These are phyloP conservation scores for Ascochyta viciae-villosae DNA, from an alignment of 2,329 filamentous ascomycete genomes.

Conservation along the genomic window DNA sequence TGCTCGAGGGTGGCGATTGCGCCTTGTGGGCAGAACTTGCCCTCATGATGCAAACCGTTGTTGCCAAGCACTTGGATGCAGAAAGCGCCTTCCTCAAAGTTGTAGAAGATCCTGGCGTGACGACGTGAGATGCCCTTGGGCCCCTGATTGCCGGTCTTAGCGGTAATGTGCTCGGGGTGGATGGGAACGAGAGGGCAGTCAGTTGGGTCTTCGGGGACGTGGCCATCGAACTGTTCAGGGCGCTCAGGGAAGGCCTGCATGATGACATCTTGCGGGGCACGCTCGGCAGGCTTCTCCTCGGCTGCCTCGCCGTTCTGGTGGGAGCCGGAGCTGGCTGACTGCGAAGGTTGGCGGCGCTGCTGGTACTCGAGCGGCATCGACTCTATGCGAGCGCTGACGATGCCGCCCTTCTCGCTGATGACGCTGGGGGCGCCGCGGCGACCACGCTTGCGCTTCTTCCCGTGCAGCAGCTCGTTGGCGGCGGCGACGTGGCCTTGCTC, in stretches of 20 bases:
- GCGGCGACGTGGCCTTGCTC: conserved; percentile 34
- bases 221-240: conserved; percentile 61
- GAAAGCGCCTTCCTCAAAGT: conserved; percentile 67
- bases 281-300: conserved; percentile 37
- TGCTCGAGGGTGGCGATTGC: conserved; percentile 61
- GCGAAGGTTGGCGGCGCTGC: conserved; percentile 50
- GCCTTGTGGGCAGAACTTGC: conserved; percentile 28
- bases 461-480: conserved; percentile 34
- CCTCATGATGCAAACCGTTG: conserved; percentile 67
- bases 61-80: conserved; percentile 68
- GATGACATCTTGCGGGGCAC: conserved; percentile 44
- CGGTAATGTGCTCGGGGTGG: conserved; percentile 63
- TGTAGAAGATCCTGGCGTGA: conserved; percentile 76
- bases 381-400: conserved; percentile 55
- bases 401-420: conserved; percentile 73
- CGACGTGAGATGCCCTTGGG: conserved; percentile 77
- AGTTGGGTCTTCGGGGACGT: conserved; percentile 65
- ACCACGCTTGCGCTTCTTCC: conserved; percentile 58
- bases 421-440: conserved; percentile 64
- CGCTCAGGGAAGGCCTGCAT: conserved; percentile 46
- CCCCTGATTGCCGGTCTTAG: conserved; percentile 59
- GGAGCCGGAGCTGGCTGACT: conserved; percentile 60
- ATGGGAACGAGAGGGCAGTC: conserved; percentile 73
- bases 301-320: conserved; percentile 45
- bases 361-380: conserved; percentile 46